A percentile compares a stretch with the other conserved stretches of the same genome.
These are phyloP conservation scores for Didymella arachidicola DNA, from an alignment of 2,329 filamentous ascomycete species.

Conservation along the genomic window DNA sequence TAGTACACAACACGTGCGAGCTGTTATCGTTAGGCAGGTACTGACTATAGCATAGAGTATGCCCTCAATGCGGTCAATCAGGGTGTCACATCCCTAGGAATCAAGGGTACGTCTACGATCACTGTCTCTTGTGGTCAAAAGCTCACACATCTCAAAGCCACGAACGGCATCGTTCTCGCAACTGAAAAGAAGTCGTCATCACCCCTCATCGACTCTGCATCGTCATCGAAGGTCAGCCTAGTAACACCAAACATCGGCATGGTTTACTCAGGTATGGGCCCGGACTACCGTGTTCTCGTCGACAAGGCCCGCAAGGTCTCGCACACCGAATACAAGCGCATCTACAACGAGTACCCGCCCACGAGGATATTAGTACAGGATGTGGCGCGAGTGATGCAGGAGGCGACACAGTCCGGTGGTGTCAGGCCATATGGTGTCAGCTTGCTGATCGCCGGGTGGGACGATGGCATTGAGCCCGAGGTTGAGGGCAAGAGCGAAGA, in stretches of 20 bases:
- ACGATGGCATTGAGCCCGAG: conserved; percentile 93
- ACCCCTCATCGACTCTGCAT: conserved; percentile 92
- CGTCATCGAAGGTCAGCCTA: conserved; percentile 94
- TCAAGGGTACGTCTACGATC: conserved; percentile 76
- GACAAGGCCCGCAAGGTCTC: conserved; percentile 98
- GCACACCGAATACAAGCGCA: conserved; percentile 98
- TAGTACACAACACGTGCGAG: conserved; percentile 18
- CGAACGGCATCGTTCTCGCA: conserved; percentile 97
- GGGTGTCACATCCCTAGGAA: conserved; percentile 96
- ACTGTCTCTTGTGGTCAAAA: background rate
- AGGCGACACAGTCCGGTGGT: conserved; percentile 97
- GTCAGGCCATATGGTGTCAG: conserved; percentile 97
- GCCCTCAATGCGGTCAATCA: conserved; percentile 99
- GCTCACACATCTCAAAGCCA: conserved; percentile 66
- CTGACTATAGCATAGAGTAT: conserved; percentile 74
- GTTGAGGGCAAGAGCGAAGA: conserved; percentile 66
- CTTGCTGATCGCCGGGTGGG: conserved; percentile 95
- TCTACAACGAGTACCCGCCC: conserved; percentile 99
- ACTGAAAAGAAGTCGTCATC: conserved; percentile 99
- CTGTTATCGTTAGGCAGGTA: background rate
- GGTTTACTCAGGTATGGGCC: conserved; percentile 99
- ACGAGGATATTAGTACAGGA: conserved; percentile 99
- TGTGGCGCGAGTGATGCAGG: conserved; percentile 96
- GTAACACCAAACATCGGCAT: conserved; percentile 99
- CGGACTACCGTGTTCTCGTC: conserved; percentile 96